Base-by-base conservation (phyloP, 129 eudicot genomes). In the Oenanthe sinensis region DNA sequence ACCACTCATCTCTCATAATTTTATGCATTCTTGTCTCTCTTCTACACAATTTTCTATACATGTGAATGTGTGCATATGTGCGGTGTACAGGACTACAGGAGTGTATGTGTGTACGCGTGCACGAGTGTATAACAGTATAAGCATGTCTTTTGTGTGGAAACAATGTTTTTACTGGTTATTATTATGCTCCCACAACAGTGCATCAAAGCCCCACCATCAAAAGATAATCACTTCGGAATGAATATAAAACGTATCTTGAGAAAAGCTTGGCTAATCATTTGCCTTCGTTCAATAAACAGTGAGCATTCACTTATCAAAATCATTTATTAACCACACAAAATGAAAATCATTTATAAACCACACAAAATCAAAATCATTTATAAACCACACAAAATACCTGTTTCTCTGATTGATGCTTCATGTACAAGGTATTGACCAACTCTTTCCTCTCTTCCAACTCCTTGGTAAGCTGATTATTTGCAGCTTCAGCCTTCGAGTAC, bases 391-490 rank as follows among this genome's bases (percentile, higher is more conserved):
- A 62, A 58, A 62, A n/a, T 80, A 91, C 99, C 97, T 96, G 99
- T 81, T 96, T 92, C 86, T 96, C 97, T 13, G 80, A 84, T 87
- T 90, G 97, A 87, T 90, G 95, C 88, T 96, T 89, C 33, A 77
- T 75, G 85, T 90, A 92, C 77, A 92, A 85, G 47, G 94, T 88
- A 87, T 87, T 92, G 71, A 87, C 88, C 86, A 88, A 42, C 43
- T 87, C 96, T 81, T 84, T 92, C 80, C 89, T 92, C 80, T 90
- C 97, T 52, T 92, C 97, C 83, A 92, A 58, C 82, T 92, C 96
- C 85, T 92, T 87, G 33, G 85, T 81, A 24, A 91, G 88, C 79
- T 87, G 92, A 74, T 84, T 84, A 44, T 76, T 91, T 47, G 88
- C 90, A 77, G 91, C 83, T 77, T 96, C 97, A 1, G 84, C 88